Evolutionary conservation across 805 yeast genomes (phyloP), one percentile per base, ranked within the genome.

Genomic region (Kodamaea hsintzibuensis): DNA sequence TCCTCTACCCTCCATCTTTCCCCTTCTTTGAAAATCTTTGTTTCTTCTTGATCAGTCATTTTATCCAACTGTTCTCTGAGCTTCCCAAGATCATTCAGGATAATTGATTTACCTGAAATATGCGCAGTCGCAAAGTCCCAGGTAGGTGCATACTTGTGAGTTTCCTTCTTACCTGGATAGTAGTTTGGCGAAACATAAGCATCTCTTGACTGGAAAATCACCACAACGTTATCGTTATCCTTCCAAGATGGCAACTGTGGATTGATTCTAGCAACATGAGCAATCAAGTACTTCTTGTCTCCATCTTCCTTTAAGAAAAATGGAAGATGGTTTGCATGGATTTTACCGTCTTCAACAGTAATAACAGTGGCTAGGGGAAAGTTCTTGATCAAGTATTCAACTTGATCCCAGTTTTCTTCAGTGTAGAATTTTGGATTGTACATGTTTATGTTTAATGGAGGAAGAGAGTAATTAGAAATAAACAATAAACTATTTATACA

Each of bases 41-140:
- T 57, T 63, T 84, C 89, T 58, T 80, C 76, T 57, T 76, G 80
- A 52, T 73, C 65, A 2, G 83, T 77, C 39, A 84, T 65, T 18
- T 62, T 61, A 17, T 72, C 69, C 42, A 84, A 61, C 59, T 81
- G 84, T 0, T 65, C 55, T 42, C 77, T 59, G 8, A 83, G 72
- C 70, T 78, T 82, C 14, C 71, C 78, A 18, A 65, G 61, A 49
- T 78, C 79, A 49, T 79, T 82, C 18, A 74, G 65, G 13, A 81
- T 62, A 22, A 56, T 70, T 8, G 85, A 76, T 25, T 65, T 76
- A 2, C 89, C 89, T 53, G 79, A 71, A 42, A 79, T 71, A 60
- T 85, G 88, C 30, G 80, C 83, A 2, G 81, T 68, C 1, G 81
- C 82, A 65, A 79, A 84, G 63, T 82, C 85, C 89, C 89, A 85